Conservation (phyloP, 2,329 filamentous ascomycete species). For the Penicillium sp. region DNA sequence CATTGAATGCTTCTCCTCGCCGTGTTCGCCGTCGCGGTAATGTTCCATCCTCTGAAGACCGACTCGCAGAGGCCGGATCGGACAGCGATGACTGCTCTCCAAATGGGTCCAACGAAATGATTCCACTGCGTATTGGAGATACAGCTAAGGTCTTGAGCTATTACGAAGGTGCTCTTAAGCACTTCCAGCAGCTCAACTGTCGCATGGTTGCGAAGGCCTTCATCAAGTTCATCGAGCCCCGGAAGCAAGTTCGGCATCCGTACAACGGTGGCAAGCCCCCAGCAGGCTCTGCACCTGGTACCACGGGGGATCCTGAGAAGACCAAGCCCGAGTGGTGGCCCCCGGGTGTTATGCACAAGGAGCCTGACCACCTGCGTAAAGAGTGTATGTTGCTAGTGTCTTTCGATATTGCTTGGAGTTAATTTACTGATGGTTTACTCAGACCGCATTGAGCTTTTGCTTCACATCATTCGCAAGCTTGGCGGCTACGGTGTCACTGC, state of each 20-base stretch:
- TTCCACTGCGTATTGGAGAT: slow-evolving; percentile 45
- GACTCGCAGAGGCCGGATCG: slow-evolving; percentile 26
- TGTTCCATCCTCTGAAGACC: slow-evolving; percentile 24
- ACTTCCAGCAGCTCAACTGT: slow-evolving; percentile 52
- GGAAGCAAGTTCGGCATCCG: slow-evolving; percentile 53
- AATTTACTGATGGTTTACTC: neutral
- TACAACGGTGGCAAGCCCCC: slow-evolving; percentile 52
- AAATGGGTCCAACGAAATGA: slow-evolving; percentile 31
- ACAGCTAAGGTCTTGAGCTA: slow-evolving; percentile 42
- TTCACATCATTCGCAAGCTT: slow-evolving; percentile 48
- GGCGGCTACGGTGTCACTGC: slow-evolving; percentile 40
- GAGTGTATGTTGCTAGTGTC: slow-evolving; percentile 41
- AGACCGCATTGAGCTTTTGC: slow-evolving; percentile 45
- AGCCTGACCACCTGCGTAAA: slow-evolving; percentile 54
- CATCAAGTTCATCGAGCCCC: slow-evolving; percentile 53
- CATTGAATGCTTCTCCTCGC: slow-evolving; percentile 29
- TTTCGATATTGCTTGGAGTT: neutral
- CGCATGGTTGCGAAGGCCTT: slow-evolving; percentile 51
- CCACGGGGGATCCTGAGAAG: slow-evolving; percentile 47
- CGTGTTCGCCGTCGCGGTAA: slow-evolving; percentile 36
- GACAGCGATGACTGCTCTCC: slow-evolving; percentile 32
- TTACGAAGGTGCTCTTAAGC: slow-evolving; percentile 47
- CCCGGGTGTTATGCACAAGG: slow-evolving; percentile 50
- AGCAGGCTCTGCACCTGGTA: slow-evolving; percentile 40
- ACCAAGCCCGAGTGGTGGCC: slow-evolving; percentile 53